Percentiles rank a stretch among this genome's conserved stretches.
These are phyloP conservation scores for Bullera alba DNA, from an alignment of 768 basidiomycete genomes.

Conservation along the genomic window DNA sequence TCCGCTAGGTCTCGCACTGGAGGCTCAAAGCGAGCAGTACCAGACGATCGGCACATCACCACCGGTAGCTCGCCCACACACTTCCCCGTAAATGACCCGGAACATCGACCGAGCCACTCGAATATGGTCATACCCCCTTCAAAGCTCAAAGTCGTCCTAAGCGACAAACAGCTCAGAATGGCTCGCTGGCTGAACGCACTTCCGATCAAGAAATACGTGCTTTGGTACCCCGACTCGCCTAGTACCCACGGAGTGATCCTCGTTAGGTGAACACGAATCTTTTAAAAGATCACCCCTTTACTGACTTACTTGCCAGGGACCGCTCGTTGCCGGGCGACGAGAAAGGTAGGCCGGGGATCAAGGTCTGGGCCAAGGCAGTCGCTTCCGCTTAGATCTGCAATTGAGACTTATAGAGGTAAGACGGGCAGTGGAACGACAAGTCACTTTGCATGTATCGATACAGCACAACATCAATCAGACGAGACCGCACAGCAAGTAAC, in stretches of 20 bases:
- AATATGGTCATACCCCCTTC: no score
- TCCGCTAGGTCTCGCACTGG: no score
- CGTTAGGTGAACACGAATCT: slow-evolving; percentile 23
- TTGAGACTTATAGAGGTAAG: not conserved
- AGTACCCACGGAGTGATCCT: slow-evolving; percentile 36
- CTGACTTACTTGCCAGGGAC: no score
- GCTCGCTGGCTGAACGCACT: slow-evolving; percentile 23
- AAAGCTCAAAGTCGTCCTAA: slow-evolving; percentile 18
- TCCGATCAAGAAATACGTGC: slow-evolving; percentile 22
- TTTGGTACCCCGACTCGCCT: slow-evolving; percentile 33
- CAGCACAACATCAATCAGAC: not conserved
- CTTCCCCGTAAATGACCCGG: no score
- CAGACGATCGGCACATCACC: no score
- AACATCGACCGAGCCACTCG: no score
- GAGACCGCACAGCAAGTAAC: not conserved
- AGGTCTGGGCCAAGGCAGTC: slow-evolving; percentile 22
- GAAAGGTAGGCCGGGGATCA: slow-evolving; percentile 26
- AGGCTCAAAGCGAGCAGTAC: no score
- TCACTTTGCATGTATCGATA: not conserved
- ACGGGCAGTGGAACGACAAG: not conserved
- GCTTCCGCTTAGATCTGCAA: no score
- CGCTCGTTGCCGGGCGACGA: slow-evolving; percentile 25
- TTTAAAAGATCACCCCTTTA: no score
- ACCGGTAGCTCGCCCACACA: no score
- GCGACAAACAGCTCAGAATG: slow-evolving; percentile 25